Percentiles rank a stretch among this genome's conserved stretches.
Evolutionary conservation across 148 eudicot genomes (phyloP).

Genomic region (Silene conica): DNA sequence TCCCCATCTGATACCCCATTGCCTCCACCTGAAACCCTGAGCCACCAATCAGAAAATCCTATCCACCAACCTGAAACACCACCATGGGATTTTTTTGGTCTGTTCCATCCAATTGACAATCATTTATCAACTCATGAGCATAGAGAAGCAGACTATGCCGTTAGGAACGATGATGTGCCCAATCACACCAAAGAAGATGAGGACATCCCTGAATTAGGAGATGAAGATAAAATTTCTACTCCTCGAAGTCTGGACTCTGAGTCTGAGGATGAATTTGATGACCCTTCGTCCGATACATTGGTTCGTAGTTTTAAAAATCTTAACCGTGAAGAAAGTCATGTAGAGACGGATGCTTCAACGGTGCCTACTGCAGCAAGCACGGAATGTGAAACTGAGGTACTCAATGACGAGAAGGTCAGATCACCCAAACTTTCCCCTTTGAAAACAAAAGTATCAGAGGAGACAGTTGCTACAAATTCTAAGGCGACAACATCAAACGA

Average conservation of each 20-base stretch:
- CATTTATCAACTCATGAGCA: constrained; percentile 53
- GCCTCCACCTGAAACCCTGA: constrained; percentile 33
- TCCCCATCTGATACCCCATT: constrained; percentile 33
- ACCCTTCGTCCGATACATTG: constrained; percentile 60
- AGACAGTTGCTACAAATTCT: constrained; percentile 32
- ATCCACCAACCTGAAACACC: constrained; percentile 38
- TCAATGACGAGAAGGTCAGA: constrained; percentile 38
- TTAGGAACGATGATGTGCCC: constrained; percentile 30
- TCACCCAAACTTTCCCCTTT: constrained; percentile 73
- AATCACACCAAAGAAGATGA: constrained; percentile 38
- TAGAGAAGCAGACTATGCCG: constrained; percentile 32
- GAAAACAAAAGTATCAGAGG: constrained; percentile 48
- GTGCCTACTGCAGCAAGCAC: constrained; percentile 30
- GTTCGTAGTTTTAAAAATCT: constrained; percentile 84
- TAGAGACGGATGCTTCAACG: constrained; percentile 25
- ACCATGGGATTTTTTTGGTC: constrained; percentile 96
- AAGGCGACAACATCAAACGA: constrained; percentile 37
- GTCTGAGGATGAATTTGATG: constrained; percentile 90
- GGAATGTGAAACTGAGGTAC: constrained; percentile 34
- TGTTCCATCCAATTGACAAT: constrained; percentile 63
- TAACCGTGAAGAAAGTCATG: constrained; percentile 47
- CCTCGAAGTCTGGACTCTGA: constrained; percentile 36
- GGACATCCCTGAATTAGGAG: constrained; percentile 40
- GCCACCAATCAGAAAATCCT: constrained; percentile 17
- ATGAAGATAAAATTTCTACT: constrained; percentile 38